These are phyloP conservation scores for Wickerhamiella kurtzmanii DNA, from an alignment of 805 yeast species.

Conservation along the genomic window DNA sequence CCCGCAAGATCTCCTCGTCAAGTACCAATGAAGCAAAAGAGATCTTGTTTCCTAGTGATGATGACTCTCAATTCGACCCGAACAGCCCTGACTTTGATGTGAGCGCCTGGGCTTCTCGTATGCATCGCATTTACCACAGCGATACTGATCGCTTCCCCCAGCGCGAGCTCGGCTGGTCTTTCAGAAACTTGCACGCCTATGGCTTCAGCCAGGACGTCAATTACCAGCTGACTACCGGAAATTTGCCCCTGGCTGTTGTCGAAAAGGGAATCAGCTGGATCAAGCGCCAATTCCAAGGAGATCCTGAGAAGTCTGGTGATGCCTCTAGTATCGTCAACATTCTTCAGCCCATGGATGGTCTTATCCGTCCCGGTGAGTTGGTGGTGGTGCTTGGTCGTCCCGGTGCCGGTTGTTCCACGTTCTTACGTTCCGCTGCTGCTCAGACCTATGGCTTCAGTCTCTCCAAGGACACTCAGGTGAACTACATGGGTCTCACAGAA, in stretches of 20 bases:
- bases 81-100: slow-evolving; percentile 41
- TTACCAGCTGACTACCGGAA: slow-evolving; percentile 49
- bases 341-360: slow-evolving; percentile 24
- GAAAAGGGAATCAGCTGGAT: slow-evolving; percentile 18
- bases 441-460: slow-evolving; percentile 36
- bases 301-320: neutral
- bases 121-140: slow-evolving; percentile 36
- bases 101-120: slow-evolving; percentile 49
- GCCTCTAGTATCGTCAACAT: slow-evolving; percentile 13
- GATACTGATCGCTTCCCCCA: slow-evolving; percentile 51
- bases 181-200: slow-evolving; percentile 44
- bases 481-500: slow-evolving; percentile 50
- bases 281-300: neutral
- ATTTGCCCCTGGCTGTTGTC: slow-evolving; percentile 23
- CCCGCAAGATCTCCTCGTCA: neutral
- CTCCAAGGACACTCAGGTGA: slow-evolving; percentile 38
- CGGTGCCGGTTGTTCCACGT: slow-evolving; percentile 69
- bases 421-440: slow-evolving; percentile 51
- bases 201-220: slow-evolving; percentile 52
- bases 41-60: neutral
- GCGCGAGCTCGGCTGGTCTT: slow-evolving; percentile 47
- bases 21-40: neutral
- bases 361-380: slow-evolving; percentile 53
- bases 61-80: slow-evolving; percentile 46
- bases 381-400: slow-evolving; percentile 59